Base-by-base conservation (phyloP, 345 rosid genomes). In the Punica granatum region DNA sequence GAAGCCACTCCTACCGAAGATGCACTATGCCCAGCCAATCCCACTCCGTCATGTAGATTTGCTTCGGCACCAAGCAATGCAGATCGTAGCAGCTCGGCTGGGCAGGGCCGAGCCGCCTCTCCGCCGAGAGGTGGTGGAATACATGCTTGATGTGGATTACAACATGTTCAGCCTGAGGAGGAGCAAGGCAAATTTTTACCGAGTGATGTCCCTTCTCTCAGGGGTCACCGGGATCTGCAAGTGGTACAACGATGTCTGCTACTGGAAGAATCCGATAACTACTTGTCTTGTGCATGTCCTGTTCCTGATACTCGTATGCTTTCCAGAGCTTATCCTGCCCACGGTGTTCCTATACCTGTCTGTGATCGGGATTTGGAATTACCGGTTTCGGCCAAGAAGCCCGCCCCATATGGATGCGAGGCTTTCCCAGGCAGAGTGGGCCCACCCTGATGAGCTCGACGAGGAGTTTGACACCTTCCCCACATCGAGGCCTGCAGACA, bases 401-500 rank as follows among this genome's bases (percentile, higher is more conserved):
- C 98, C 97, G 0, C 97, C 99, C 25, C 86, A 86, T 82, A 94
- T 94, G 98, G 97, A 94, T 71, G 80, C 88, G 15, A 82, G 86
- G 26, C 85, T 94, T 25, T 94, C 99, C 1, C 88, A 82, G 70
- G 99, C 97, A 33, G 88, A 85, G 71, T 71, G 62, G 7, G 75
- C 78, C 0, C 84, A 81, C 54, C 97, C 97, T 2, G 98, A 94
- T 60, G 99, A 94, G 74, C 86, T 94, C 53, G 99, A 92, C 16
- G 99, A 94, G 80, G 99, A 94, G 75, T 94, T 94, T 28, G 98
- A 94, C 75, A 41, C 84, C 0, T 94, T 92, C 67, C 99, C 98
- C 4, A 79, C 90, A 0, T 18, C 78, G 1, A 74, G 77, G 70
- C 86, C 90, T 9, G 7, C 85, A 4, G 97, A 88, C 59, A 74